Conservation (phyloP, 306 rosid genomes). For the Citrullus colocynthis region DNA sequence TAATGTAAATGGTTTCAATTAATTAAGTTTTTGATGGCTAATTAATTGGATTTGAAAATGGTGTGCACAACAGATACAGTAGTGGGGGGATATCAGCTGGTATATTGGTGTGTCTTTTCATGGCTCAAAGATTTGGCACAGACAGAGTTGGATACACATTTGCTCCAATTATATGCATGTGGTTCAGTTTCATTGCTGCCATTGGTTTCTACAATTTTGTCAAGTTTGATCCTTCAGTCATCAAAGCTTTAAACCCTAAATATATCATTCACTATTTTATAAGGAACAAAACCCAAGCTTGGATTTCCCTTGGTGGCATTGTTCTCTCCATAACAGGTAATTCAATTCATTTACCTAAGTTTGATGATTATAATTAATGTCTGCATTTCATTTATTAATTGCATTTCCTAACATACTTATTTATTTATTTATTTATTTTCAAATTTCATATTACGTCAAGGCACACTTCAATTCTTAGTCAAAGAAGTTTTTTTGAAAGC, state of each 20-base stretch:
- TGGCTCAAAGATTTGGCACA: conserved; percentile 34
- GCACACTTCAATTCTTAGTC: too few species aligned
- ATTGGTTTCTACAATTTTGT: conserved; percentile 28
- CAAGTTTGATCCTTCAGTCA: conserved; percentile 10
- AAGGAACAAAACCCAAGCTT: conserved; percentile 23
- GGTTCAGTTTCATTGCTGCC: conserved; percentile 18
- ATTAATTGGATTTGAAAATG: too few species aligned
- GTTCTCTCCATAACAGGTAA: conserved; percentile 25
- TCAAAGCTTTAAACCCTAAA: conserved; percentile 21
- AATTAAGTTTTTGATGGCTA: too few species aligned
- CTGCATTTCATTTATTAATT: too few species aligned
- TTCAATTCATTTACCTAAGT: too few species aligned
- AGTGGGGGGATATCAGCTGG: conserved; percentile 23
- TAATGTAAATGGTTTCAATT: too few species aligned
- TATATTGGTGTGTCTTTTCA: conserved; percentile 19
- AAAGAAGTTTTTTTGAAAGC: too few species aligned
- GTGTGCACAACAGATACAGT: not conserved
- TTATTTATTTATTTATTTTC: not conserved
- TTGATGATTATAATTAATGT: too few species aligned
- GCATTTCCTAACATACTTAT: too few species aligned
- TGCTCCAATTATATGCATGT: conserved; percentile 27
- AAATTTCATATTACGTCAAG: too few species aligned
- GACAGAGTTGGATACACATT: conserved; percentile 28
- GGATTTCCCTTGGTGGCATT: conserved; percentile 38
- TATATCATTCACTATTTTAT: conserved; percentile 19